A percentile compares a stretch with the other conserved stretches of the same genome.
phyloP scores from a whole-genome alignment of 106 monocot genomes.

The Platanthera zijinensis region DNA sequence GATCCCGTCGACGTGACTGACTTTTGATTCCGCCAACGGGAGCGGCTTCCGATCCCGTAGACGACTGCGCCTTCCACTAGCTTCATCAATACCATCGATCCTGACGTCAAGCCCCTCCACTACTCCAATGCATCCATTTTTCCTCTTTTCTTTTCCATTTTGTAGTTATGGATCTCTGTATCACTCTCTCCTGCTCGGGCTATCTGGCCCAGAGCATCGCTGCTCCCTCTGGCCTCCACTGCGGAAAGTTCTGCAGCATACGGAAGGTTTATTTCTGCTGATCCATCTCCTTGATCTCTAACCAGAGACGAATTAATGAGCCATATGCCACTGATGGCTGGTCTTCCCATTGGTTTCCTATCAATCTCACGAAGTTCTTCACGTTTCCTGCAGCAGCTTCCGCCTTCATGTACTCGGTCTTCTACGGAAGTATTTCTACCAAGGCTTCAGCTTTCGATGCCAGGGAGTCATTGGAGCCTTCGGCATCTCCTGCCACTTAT shows the following conservation, averaged over 20 bases:
- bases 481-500: not conserved
- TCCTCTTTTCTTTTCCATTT: conserved; percentile 7
- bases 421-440: not conserved
- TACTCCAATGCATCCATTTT: conserved; percentile 8
- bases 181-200: conserved; percentile 66
- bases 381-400: not conserved
- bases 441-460: not conserved
- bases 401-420: not conserved
- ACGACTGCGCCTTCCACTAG: too few species aligned
- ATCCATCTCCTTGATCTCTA: conserved; percentile 23
- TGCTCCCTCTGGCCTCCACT: conserved; percentile 32
- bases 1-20: too few species aligned
- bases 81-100: too few species aligned
- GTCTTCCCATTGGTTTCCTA: not conserved
- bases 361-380: not conserved
- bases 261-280: conserved; percentile 16
- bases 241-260: conserved; percentile 25
- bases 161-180: conserved; percentile 55
- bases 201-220: conserved; percentile 58
- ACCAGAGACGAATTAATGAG: not conserved
- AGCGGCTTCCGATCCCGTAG: too few species aligned
- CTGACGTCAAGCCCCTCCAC: conserved; percentile 2
- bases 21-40: too few species aligned
- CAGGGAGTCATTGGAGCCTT: not conserved
- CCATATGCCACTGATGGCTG: not conserved